A percentile compares a stretch with the other conserved stretches of the same genome.
phyloP scores from a whole-genome alignment of 768 basidiomycete species.

The Chlorophyllum brunneum region DNA sequence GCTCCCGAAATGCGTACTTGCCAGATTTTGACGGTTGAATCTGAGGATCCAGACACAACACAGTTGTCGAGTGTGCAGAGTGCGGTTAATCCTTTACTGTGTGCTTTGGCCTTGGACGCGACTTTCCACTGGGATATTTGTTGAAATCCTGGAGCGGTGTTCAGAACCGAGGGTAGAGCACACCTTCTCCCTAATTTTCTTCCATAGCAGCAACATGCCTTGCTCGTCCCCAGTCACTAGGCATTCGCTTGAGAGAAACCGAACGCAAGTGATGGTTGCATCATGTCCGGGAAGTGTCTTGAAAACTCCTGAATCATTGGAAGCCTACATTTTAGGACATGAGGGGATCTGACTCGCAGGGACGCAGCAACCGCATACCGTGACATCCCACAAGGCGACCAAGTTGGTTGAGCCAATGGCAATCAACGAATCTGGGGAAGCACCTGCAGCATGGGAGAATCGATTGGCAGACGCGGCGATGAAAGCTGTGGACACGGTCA shows the following conservation, averaged over 20 bases:
- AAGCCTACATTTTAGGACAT: constrained; percentile 33
- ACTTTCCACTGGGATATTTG: constrained; percentile 52
- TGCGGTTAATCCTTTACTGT: constrained; percentile 66
- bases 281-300: constrained; percentile 75
- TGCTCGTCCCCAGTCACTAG: constrained; percentile 76
- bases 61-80: constrained; percentile 46
- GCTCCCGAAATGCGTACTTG: constrained; percentile 27
- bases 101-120: constrained; percentile 47
- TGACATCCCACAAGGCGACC: constrained; percentile 42
- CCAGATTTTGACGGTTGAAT: constrained; percentile 80
- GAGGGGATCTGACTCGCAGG: background rate
- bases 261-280: constrained; percentile 71
- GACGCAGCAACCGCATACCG: constrained; percentile 25
- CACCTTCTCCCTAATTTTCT: constrained; percentile 35
- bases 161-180: background rate
- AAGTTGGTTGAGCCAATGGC: constrained; percentile 46
- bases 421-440: constrained; percentile 36
- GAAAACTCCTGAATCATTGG: constrained; percentile 49
- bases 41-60: constrained; percentile 80
- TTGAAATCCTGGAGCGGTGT: constrained; percentile 12
- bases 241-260: constrained; percentile 49
- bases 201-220: constrained; percentile 69
- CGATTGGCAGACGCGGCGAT: constrained; percentile 48
- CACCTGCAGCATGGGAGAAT: constrained; percentile 44
- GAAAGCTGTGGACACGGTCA: constrained; percentile 32